phyloP scores from a whole-genome alignment of 2,329 filamentous ascomycete genomes.

The Penicillium rolfsii region DNA sequence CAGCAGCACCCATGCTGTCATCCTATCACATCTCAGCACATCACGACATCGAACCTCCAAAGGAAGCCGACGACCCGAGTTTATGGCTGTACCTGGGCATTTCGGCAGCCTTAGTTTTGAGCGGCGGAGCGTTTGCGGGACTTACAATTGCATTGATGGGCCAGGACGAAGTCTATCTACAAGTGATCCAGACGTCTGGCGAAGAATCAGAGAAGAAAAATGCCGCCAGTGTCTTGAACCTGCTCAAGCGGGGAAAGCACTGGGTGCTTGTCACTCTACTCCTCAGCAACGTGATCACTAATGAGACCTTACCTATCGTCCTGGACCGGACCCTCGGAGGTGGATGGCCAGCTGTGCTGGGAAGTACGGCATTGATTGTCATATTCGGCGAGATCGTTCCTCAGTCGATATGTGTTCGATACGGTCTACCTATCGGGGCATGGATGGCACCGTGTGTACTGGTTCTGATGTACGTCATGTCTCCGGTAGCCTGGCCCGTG shows the following conservation, averaged over 20 bases:
- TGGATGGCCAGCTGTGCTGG: constrained; percentile 89
- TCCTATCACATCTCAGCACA: constrained; percentile 20
- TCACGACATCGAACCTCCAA: constrained; percentile 46
- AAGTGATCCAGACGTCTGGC: constrained; percentile 85
- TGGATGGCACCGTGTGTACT: constrained; percentile 90
- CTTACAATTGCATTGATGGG: constrained; percentile 73
- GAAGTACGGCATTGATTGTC: constrained; percentile 92
- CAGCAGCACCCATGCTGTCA: constrained; percentile 42
- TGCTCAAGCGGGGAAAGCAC: constrained; percentile 89
- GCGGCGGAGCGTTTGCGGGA: constrained; percentile 91
- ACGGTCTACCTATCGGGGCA: constrained; percentile 90
- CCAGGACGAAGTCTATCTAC: constrained; percentile 92
- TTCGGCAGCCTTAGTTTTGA: constrained; percentile 78
- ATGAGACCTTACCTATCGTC: constrained; percentile 93
- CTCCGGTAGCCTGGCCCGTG: constrained; percentile 88
- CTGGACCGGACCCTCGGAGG: constrained; percentile 91
- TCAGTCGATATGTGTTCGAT: constrained; percentile 94
- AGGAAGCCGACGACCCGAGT: constrained; percentile 62
- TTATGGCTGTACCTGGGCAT: constrained; percentile 81
- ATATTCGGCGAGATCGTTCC: constrained; percentile 98
- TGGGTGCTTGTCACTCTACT: constrained; percentile 96
- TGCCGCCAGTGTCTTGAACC: constrained; percentile 75
- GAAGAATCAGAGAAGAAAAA: constrained; percentile 85
- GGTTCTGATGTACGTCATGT: constrained; percentile 86
- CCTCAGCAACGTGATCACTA: constrained; percentile 95